These are phyloP conservation scores for Beauveria caledonica DNA, from an alignment of 2,329 filamentous ascomycete species.

Conservation along the genomic window DNA sequence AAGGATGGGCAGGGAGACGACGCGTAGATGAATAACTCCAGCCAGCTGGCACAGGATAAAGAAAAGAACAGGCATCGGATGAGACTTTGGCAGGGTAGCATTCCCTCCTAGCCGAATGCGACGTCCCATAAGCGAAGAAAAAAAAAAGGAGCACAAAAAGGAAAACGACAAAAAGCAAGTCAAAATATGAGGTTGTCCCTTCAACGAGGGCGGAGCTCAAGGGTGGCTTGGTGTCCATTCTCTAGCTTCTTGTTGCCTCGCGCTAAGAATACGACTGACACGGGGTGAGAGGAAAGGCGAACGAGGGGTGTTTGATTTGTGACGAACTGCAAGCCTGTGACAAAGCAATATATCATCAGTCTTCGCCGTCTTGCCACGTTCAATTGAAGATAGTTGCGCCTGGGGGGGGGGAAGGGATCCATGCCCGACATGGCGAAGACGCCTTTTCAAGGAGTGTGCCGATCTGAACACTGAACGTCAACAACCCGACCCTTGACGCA, in stretches of 20 bases:
- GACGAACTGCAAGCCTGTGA: background rate
- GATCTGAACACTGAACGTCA: no score
- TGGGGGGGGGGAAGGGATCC: background rate
- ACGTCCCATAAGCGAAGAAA: background rate
- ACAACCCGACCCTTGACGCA: background rate
- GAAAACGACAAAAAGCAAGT: background rate
- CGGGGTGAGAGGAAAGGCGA: background rate
- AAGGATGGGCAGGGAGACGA: no score
- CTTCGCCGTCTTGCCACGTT: conserved; percentile 1
- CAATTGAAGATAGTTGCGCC: background rate
- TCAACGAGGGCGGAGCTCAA: background rate
- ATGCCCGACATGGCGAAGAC: background rate
- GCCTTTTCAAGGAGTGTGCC: no score
- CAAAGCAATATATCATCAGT: background rate
- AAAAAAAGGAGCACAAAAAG: conserved; percentile 2
- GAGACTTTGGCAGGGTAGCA: background rate
- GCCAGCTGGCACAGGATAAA: background rate
- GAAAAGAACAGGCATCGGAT: background rate
- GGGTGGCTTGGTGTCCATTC: background rate
- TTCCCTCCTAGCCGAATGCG: background rate
- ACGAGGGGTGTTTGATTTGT: no score
- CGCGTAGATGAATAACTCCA: no score
- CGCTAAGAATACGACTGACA: background rate
- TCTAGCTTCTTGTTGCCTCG: background rate
- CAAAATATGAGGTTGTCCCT: background rate